A percentile compares a stretch with the other conserved stretches of the same genome.
Conservation (phyloP, 352 stramenopile species). For the Pythium brassicae region DNA sequence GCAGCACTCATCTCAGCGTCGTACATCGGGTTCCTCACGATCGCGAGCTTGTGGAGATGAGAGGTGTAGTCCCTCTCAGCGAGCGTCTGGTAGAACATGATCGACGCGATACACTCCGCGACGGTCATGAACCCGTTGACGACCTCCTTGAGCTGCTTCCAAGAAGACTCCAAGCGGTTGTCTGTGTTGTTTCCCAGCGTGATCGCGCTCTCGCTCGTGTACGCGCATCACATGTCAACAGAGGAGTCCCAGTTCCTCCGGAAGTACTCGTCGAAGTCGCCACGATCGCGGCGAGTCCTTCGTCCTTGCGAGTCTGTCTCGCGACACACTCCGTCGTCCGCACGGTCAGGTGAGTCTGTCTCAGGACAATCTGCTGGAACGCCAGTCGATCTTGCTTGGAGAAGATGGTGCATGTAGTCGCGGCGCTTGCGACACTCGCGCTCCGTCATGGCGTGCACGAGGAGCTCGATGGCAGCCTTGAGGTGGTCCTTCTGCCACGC, state of each 20-base stretch:
- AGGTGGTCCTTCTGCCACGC: slow-evolving; percentile 18
- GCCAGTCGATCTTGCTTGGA: not conserved
- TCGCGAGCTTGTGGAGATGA: slow-evolving; percentile 8
- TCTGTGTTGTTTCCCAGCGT: slow-evolving; percentile 25
- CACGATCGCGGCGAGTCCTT: not conserved
- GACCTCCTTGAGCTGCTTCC: slow-evolving; percentile 19
- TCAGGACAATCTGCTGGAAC: not conserved
- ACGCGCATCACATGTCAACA: slow-evolving; percentile 13
- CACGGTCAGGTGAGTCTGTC: not conserved
- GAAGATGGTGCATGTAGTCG: slow-evolving; percentile 8
- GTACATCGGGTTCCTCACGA: slow-evolving; percentile 11
- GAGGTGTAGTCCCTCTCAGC: slow-evolving; percentile 13
- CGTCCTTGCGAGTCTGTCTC: too few relatives aligned
- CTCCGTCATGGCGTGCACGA: slow-evolving; percentile 16
- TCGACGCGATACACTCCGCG: slow-evolving; percentile 16
- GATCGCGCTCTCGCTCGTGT: slow-evolving; percentile 8
- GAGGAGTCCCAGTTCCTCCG: slow-evolving; percentile 20
- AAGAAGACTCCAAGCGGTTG: slow-evolving; percentile 22
- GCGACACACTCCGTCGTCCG: not conserved
- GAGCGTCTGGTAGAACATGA: slow-evolving; percentile 17
- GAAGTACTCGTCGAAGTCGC: slow-evolving; percentile 20
- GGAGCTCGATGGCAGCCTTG: slow-evolving; percentile 3
- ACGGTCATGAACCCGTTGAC: slow-evolving; percentile 15
- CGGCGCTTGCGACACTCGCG: slow-evolving; percentile 4
- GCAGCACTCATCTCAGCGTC: slow-evolving; percentile 14